Base-by-base conservation (phyloP, 768 basidiomycete genomes). In the Serendipita sp. region DNA sequence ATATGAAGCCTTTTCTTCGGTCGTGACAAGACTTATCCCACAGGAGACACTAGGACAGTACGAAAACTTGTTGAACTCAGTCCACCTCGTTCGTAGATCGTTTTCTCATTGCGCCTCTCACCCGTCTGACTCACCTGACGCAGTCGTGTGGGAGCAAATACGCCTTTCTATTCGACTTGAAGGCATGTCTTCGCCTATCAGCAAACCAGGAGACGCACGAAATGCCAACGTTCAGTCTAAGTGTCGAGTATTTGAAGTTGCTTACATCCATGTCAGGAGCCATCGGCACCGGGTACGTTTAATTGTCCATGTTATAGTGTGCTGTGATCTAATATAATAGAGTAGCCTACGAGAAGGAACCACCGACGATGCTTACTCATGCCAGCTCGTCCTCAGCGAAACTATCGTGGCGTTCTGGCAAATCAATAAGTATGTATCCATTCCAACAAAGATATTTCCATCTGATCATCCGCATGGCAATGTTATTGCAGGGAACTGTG, bases 181-280 rank as follows among this genome's bases (percentile, higher is more conserved):
- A 38, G 28, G 56, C 56, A 4, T 60, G 56, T 60, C 35, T 60
- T 10, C 56, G 56, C 7, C 23, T 60, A n/a, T 60, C 56, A n/a
- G 56, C 56, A 4, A 60, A 60, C 56, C 56, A 60, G n/a, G 56
- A 60, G 35, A 60, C 56, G 34, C 56, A 60, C 35, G 56, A 60
- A 60, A 30, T 60, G 35, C 56, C 56, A n/a, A 60, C 56, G 16
- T 60, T 60, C 32, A 60, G 56, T 36, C n/a, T 60, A 32, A 60
- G 56, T 28, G 56, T 60, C 56, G 56, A 60, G 35, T 60, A 60
- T 36, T 35, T 60, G 23, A 60, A 60, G n/a, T 28, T 60, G 18
- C 56, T 60, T 10, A 60, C 56, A 16, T 23, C 56, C 23, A 60
- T 60, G 56, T 4, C 56, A 8, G 35, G 35, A n/a, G 56, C 35